Evolutionary conservation across 768 basidiomycete species (phyloP), one percentile per base, ranked within the genome.

Genomic region (Mycena crocata): DNA sequence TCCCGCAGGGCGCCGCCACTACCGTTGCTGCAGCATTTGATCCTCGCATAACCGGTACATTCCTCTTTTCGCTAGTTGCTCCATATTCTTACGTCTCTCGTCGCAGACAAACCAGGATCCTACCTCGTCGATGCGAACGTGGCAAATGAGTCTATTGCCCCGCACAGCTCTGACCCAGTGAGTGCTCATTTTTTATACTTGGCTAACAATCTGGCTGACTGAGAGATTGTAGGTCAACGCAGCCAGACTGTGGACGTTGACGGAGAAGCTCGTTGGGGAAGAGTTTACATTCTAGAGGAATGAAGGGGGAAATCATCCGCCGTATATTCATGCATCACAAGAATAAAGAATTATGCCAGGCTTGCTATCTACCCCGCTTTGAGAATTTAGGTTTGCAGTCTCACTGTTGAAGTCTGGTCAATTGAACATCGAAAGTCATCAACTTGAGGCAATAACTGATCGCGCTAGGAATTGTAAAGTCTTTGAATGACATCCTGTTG

Each of bases 231-330:
- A 58, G 57, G 57, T 21, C 40, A 58, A 32, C 45, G 57, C 57
- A 34, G 57, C 39, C 15, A 57, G 39, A 19, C 40, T 57, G 28
- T 57, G 56, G 56, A 45, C 42, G 15, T 28, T 42, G 44, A 58
- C 57, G 44, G 57, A 58, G 44, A 45, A 58, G 31, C 24, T 58
- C 30, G 23, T 58, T 21, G 57, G 45, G 31, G 57, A 58, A 30
- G n/a, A 48, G 24, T 58, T 58, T 48, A n/a, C 17, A 23, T 58
- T 58, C 34, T 58, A 55, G 28, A 40, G 50, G n/a, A 37, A 37
- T 37, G 37, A 37, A 37, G 37, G 37, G 34, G 13, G 14, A n/a
- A 32, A 34, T 34, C 50, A 51, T 15, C 19, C 28, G 17, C 31
- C 34, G 50, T 51, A 34, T 51, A 50, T 31, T 49, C 48, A 19